Evolutionary conservation across 2,329 filamentous ascomycete species (phyloP).

Genomic region (Colletotrichum sidae): DNA sequence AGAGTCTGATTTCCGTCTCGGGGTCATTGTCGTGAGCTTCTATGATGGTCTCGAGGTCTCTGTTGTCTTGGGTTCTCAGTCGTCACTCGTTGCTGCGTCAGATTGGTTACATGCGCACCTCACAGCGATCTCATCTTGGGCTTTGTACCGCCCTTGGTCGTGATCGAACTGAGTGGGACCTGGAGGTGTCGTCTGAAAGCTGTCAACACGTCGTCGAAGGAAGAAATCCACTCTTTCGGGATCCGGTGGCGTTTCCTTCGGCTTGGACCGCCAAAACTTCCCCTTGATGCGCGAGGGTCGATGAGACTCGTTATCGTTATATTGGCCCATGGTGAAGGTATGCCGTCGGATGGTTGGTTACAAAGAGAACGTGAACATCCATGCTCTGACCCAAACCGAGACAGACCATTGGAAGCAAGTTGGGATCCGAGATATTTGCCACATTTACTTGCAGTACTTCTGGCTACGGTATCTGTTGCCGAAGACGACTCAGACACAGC

Average conservation of each 20-base stretch:
- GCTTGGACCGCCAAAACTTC: background rate
- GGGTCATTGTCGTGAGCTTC: background rate
- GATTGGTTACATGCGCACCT: background rate
- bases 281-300: background rate
- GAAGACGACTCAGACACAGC: no score
- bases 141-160: background rate
- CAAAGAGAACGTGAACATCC: no score
- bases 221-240: background rate
- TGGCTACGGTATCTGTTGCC: no score
- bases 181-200: background rate
- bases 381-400: no score
- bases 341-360: no score
- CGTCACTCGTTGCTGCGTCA: background rate
- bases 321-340: background rate
- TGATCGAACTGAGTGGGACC: background rate
- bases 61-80: background rate
- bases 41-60: slow-evolving; percentile 1
- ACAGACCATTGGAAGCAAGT: no score
- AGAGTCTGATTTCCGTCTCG: background rate
- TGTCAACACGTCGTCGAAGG: background rate
- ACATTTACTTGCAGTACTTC: no score
- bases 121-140: background rate
- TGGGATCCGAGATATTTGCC: no score
- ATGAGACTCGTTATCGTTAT: background rate
- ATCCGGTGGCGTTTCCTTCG: background rate